These are phyloP conservation scores for Tricholoma saponaceum DNA, from an alignment of 768 basidiomycete species.

Conservation along the genomic window DNA sequence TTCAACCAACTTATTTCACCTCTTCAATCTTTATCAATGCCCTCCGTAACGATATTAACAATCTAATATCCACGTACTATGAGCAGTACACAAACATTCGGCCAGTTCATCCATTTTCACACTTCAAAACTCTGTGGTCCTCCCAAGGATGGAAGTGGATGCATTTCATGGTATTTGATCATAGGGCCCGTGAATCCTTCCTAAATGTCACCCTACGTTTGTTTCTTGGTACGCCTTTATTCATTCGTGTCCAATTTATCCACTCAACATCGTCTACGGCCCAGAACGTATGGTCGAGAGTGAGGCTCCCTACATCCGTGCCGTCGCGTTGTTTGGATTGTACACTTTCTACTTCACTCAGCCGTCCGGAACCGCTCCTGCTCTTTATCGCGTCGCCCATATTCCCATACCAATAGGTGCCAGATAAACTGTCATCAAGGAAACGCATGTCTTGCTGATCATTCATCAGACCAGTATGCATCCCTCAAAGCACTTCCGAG, in stretches of 20 bases:
- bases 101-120: conserved; percentile 48
- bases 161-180: conserved; percentile 72
- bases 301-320: conserved; percentile 51
- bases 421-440: conserved; percentile 12
- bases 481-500: conserved; percentile 47
- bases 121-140: conserved; percentile 71
- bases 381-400: conserved; percentile 45
- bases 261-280: not conserved
- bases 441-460: not conserved
- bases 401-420: conserved; percentile 61
- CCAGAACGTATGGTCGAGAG: conserved; percentile 51
- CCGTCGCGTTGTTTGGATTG: conserved; percentile 60
- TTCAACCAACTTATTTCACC: conserved; percentile 77
- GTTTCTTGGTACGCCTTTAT: conserved; percentile 53
- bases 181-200: conserved; percentile 59
- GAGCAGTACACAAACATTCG: conserved; percentile 37
- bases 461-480: conserved; percentile 49
- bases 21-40: conserved; percentile 68
- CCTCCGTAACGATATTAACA: conserved; percentile 59
- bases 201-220: conserved; percentile 55
- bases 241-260: not conserved
- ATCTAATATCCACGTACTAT: conserved; percentile 48
- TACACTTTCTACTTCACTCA: conserved; percentile 73
- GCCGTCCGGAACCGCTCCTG: conserved; percentile 48
- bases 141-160: conserved; percentile 70